Evolutionary conservation across 768 basidiomycete genomes (phyloP).

Genomic region (Coprinellus micaceus): DNA sequence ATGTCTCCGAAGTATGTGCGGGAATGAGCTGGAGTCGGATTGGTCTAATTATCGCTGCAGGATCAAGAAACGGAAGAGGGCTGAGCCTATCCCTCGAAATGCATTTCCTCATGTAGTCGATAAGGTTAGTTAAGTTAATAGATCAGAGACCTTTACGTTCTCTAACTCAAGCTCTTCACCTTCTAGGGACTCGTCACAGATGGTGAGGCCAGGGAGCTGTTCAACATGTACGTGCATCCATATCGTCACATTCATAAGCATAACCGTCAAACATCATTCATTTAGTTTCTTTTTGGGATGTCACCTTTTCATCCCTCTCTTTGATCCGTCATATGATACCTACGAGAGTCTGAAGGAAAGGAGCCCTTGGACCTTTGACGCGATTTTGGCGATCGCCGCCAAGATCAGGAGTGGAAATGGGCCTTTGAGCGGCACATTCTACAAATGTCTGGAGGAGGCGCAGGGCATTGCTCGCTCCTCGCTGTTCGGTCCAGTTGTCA

Average conservation of each 20-base stretch:
- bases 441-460: conserved; percentile 89
- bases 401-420: conserved; percentile 91
- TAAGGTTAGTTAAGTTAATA: conserved; percentile 49
- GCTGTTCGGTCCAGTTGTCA: conserved; percentile 87
- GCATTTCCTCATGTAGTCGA: conserved; percentile 88
- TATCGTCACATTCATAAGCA: conserved; percentile 23
- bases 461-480: conserved; percentile 94
- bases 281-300: conserved; percentile 92
- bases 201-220: conserved; percentile 82
- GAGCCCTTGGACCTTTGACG: conserved; percentile 94
- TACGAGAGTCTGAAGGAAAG: conserved; percentile 90
- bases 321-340: conserved; percentile 90
- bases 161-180: background rate
- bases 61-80: conserved; percentile 81
- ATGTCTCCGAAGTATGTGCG: conserved; percentile 53
- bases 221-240: conserved; percentile 68
- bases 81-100: conserved; percentile 78
- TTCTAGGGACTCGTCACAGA: conserved; percentile 79
- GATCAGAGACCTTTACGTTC: conserved; percentile 1
- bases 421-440: conserved; percentile 79
- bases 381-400: conserved; percentile 86
- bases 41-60: conserved; percentile 30
- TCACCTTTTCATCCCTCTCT: conserved; percentile 93
- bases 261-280: conserved; percentile 35
- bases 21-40: conserved; percentile 8